Evolutionary conservation across 1,139 yeast genomes (phyloP).

Genomic region (Pichiaceae sp.): DNA sequence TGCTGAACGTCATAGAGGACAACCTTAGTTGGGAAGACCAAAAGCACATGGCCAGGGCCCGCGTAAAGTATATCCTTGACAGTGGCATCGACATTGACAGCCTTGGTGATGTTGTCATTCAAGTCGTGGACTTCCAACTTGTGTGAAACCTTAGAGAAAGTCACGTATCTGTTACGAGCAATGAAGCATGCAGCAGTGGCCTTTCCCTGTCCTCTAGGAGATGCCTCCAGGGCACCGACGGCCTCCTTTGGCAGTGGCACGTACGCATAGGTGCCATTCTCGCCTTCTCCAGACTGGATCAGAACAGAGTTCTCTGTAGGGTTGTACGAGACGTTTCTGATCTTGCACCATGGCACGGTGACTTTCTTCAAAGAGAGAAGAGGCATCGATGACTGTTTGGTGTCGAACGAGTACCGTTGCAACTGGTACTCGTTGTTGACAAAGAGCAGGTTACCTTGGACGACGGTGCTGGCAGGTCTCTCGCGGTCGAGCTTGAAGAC

Average conservation of each 20-base stretch:
- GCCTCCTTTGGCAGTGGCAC: slow-evolving; percentile 78
- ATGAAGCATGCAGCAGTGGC: slow-evolving; percentile 86
- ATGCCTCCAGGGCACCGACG: slow-evolving; percentile 88
- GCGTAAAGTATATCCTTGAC: slow-evolving; percentile 70
- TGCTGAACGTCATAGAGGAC: slow-evolving; percentile 90
- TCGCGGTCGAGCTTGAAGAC: slow-evolving; percentile 96
- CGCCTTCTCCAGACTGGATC: slow-evolving; percentile 70
- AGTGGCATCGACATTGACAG: slow-evolving; percentile 65
- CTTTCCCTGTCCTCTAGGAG: slow-evolving; percentile 67
- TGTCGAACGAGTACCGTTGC: slow-evolving; percentile 63
- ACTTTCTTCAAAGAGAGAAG: slow-evolving; percentile 76
- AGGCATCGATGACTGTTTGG: slow-evolving; percentile 56
- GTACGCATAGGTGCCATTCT: slow-evolving; percentile 59
- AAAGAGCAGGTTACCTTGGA: slow-evolving; percentile 62
- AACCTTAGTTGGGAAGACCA: slow-evolving; percentile 66
- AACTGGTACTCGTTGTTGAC: slow-evolving; percentile 84
- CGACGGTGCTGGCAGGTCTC: slow-evolving; percentile 79
- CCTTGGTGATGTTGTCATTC: slow-evolving; percentile 71
- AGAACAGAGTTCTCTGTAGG: slow-evolving; percentile 86
- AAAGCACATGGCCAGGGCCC: slow-evolving; percentile 76
- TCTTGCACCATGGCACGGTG: slow-evolving; percentile 81
- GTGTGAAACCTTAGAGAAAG: slow-evolving; percentile 57
- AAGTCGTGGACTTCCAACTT: slow-evolving; percentile 77
- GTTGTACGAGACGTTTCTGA: slow-evolving; percentile 80
- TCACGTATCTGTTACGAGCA: slow-evolving; percentile 89